Percentiles rank a stretch among this genome's conserved stretches.
Conservation (phyloP, 352 stramenopile genomes). For the Blastocystis sp. region DNA sequence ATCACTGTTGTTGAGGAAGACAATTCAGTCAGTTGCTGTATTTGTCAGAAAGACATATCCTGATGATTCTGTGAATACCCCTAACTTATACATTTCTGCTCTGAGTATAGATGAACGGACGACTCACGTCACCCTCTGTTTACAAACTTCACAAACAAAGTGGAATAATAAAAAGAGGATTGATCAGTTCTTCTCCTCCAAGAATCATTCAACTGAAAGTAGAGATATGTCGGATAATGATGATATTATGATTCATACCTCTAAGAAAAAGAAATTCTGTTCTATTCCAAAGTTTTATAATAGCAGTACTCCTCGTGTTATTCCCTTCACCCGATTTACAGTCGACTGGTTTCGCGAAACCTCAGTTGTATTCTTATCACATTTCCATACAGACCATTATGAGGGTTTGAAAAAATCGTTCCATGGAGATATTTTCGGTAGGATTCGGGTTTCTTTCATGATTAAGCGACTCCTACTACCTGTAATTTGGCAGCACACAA, state of each 20-base stretch:
- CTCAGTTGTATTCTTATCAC: not conserved
- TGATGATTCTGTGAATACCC: not conserved
- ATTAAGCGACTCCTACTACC: not conserved
- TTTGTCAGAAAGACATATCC: constrained; percentile 38
- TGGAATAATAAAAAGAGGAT: not conserved
- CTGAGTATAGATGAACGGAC: not conserved
- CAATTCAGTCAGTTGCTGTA: not conserved
- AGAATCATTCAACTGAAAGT: not conserved
- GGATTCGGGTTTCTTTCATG: not conserved
- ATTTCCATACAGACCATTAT: constrained; percentile 14
- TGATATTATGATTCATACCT: not conserved
- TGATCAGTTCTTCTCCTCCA: not conserved
- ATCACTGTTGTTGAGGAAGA: too few species aligned
- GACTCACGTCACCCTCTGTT: not conserved
- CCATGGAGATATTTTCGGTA: not conserved
- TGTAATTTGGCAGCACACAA: not conserved
- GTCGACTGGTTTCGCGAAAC: not conserved
- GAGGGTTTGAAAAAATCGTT: not conserved
- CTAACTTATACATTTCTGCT: not conserved
- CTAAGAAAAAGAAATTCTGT: not conserved
- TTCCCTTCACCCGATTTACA: not conserved
- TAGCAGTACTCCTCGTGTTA: not conserved
- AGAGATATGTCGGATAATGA: not conserved
- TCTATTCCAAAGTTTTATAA: not conserved
- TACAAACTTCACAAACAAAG: not conserved